Evolutionary conservation across 2,329 filamentous ascomycete species (phyloP), one percentile per base, ranked within the genome.

Genomic region (Botryotinia convoluta): DNA sequence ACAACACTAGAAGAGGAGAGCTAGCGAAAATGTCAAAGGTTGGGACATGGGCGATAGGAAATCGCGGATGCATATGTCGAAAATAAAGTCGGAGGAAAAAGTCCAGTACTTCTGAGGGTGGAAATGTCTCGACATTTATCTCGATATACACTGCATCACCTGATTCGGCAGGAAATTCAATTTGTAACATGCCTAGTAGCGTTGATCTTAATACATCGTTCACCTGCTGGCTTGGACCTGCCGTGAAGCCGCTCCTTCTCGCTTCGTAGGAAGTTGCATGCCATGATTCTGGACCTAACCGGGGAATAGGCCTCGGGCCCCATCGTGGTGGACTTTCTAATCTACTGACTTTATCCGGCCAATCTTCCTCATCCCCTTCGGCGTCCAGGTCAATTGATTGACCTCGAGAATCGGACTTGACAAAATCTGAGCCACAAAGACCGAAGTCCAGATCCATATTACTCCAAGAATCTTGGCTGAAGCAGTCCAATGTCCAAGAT

Each of bases 81-180:
- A 80, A 72, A 60, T 79, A 80, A 35, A 80, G 72, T 42, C 76
- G 76, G 26, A 80, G 71, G 62, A 80, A 80, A 71, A 77, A 79
- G 48, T 79, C 78, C 12, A 80, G 64, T 16, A 75, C 77, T 72
- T 79, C 77, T 22, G 74, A 51, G 3, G 78, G 77, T 20, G 79
- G 78, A 67, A 80, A 80, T 18, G 77, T 75, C 18, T 71, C 65
- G 57, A 77, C 75, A 22, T 65, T 76, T 26, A 80, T 79, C 59
- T 78, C 77, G 9, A 62, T 26, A 32, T 39, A 60, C 18, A 72
- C 42, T 32, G 63, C 32, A 39, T 72, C 71, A 32, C 65, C 69
- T 20, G 68, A 70, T n/a, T 63, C 29, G 22, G 54, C 48, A 6
- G 71, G 71, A 72, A 69, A 42, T 18, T 72, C 71, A 22, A 51